These are phyloP conservation scores for Curvularia hawaiiensis DNA, from an alignment of 2,329 filamentous ascomycete genomes.

Conservation along the genomic window DNA sequence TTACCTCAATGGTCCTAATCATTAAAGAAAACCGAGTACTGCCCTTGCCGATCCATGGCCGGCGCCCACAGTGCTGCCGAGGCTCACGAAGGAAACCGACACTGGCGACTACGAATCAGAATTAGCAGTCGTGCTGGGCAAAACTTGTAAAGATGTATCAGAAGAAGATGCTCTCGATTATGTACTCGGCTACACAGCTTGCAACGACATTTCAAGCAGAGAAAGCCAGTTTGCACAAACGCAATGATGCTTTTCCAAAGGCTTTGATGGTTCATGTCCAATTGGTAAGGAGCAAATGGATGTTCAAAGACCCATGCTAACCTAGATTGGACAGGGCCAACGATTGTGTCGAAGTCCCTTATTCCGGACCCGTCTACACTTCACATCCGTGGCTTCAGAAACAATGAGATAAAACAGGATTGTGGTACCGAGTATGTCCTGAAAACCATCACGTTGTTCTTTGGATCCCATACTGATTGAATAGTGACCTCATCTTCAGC, in stretches of 20 bases:
- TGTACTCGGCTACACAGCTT: neutral
- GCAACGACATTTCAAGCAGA: neutral
- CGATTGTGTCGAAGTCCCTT: neutral
- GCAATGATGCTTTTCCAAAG: neutral
- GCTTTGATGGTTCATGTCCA: neutral
- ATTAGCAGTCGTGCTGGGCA: neutral
- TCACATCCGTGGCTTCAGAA: neutral
- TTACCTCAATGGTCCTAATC: neutral
- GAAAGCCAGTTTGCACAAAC: neutral
- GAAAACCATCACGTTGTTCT: neutral
- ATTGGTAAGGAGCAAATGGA: neutral
- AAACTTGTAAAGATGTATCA: neutral
- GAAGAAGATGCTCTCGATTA: neutral
- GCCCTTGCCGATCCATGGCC: neutral
- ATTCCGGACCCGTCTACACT: neutral
- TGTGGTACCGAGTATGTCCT: neutral
- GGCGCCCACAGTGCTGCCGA: neutral
- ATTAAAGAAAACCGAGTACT: neutral
- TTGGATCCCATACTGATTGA: neutral
- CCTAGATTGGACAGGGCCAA: neutral
- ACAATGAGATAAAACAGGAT: neutral
- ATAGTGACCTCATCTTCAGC: neutral
- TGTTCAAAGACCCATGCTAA: neutral
- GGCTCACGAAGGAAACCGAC: neutral
- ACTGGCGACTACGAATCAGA: neutral